phyloP scores from a whole-genome alignment of 2,329 filamentous ascomycete species.

The Cercospora sesami region DNA sequence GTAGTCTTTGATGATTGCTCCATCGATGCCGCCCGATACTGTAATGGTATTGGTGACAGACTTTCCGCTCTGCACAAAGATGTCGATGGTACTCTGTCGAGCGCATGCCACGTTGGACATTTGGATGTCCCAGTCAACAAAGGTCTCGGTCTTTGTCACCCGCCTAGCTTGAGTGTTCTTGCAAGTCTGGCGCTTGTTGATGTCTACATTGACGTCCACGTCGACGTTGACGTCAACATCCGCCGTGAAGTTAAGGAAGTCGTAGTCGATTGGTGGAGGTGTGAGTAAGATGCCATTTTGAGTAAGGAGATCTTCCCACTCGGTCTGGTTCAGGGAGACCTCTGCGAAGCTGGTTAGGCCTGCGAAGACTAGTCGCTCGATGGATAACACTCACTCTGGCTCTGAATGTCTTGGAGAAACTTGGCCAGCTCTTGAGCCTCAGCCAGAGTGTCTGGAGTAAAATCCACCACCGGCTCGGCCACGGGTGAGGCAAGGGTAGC shows the following conservation, averaged over 20 bases:
- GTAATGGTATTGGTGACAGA: conserved; percentile 15
- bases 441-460: conserved; percentile 2
- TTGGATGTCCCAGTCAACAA: conserved; percentile 26
- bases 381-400: not conserved
- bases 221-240: conserved; percentile 7
- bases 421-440: conserved; percentile 4
- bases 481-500: conserved; percentile 9
- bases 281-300: conserved; percentile 5
- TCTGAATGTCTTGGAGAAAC: conserved; percentile 4
- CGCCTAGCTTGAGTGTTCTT: not conserved
- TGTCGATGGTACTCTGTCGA: conserved; percentile 7
- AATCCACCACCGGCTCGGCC: not conserved
- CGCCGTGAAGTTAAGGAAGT: conserved; percentile 19
- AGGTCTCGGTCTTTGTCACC: conserved; percentile 13
- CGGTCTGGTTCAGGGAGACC: not conserved
- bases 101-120: conserved; percentile 25
- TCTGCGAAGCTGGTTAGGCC: not conserved
- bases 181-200: conserved; percentile 17
- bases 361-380: not conserved
- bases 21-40: conserved; percentile 4
- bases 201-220: not conserved
- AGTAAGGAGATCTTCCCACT: conserved; percentile 10
- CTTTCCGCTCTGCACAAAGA: conserved; percentile 17
- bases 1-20: conserved; percentile 1
- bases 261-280: conserved; percentile 11